Evolutionary conservation across 2,329 filamentous ascomycete species (phyloP).

Genomic region (Aspergillus awamori): DNA sequence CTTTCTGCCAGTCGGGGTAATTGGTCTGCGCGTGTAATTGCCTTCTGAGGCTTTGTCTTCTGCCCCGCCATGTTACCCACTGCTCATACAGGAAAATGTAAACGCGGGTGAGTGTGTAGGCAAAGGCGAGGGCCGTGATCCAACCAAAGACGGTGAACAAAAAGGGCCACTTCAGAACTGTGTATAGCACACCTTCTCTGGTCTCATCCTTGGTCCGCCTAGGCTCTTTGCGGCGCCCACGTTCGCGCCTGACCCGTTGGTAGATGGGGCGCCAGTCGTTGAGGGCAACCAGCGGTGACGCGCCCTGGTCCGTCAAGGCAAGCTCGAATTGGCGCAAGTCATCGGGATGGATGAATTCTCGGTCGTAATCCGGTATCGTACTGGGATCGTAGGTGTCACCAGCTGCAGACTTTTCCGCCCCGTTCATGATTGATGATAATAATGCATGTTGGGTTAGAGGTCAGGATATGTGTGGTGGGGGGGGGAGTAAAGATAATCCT

Average conservation of each 20-base stretch:
- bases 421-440: constrained; percentile 32
- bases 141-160: constrained; percentile 77
- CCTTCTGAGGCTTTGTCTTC: constrained; percentile 69
- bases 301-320: constrained; percentile 80
- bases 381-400: constrained; percentile 67
- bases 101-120: constrained; percentile 78
- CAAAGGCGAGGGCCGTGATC: constrained; percentile 71
- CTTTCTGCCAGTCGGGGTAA: constrained; percentile 81
- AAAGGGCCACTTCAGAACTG: constrained; percentile 87
- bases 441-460: constrained; percentile 26
- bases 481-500: neutral
- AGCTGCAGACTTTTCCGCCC: constrained; percentile 28
- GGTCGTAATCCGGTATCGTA: constrained; percentile 75
- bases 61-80: constrained; percentile 84
- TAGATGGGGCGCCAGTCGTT: constrained; percentile 95
- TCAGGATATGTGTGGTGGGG: neutral
- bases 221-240: constrained; percentile 47
- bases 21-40: constrained; percentile 71
- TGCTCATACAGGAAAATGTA: constrained; percentile 96
- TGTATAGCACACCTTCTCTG: constrained; percentile 88
- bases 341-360: constrained; percentile 72
- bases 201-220: constrained; percentile 81
- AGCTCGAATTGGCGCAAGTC: constrained; percentile 78
- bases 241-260: constrained; percentile 62
- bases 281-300: constrained; percentile 77